Evolutionary conservation across 139 green algal genomes (phyloP).

Genomic region (Desmodesmus armatus): DNA sequence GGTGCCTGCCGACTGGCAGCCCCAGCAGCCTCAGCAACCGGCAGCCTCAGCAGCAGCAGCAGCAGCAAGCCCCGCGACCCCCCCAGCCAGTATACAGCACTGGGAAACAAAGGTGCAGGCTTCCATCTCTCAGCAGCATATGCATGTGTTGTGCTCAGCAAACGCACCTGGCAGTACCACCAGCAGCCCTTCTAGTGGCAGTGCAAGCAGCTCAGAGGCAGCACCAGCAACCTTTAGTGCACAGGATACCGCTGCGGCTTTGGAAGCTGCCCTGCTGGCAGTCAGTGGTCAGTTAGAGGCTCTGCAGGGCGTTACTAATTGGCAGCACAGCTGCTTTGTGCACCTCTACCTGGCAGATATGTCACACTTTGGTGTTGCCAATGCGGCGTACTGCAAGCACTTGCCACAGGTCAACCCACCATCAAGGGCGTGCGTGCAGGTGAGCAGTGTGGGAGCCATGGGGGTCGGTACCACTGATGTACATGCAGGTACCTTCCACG

Average conservation of each 20-base stretch:
- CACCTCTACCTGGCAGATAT: constrained; percentile 93
- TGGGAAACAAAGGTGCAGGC: constrained; percentile 1
- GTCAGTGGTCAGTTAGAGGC: constrained; percentile 44
- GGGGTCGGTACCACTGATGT: too few relatives aligned
- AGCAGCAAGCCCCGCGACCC: not conserved
- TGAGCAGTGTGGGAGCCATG: too few relatives aligned
- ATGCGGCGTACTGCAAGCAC: constrained; percentile 83
- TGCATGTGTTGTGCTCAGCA: constrained; percentile 1
- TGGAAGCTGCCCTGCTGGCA: not conserved
- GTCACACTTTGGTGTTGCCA: constrained; percentile 88
- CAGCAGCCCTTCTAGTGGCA: not conserved
- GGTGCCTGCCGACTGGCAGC: constrained; percentile 52
- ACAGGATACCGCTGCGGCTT: constrained; percentile 12
- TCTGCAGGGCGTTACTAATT: constrained; percentile 54
- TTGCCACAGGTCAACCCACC: constrained; percentile 81
- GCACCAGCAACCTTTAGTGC: constrained; percentile 2
- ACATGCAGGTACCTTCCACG: too few relatives aligned
- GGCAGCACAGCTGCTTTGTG: constrained; percentile 79
- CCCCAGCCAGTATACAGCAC: not conserved
- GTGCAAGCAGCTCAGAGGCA: constrained; percentile 14
- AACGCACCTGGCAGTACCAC: too few relatives aligned
- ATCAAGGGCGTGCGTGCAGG: constrained; percentile 87
- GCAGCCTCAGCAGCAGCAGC: constrained; percentile 12
- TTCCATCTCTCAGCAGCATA: not conserved
- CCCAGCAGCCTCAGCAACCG: not conserved